phyloP scores from a whole-genome alignment of 768 basidiomycete species.

The Boletus insuetus region DNA sequence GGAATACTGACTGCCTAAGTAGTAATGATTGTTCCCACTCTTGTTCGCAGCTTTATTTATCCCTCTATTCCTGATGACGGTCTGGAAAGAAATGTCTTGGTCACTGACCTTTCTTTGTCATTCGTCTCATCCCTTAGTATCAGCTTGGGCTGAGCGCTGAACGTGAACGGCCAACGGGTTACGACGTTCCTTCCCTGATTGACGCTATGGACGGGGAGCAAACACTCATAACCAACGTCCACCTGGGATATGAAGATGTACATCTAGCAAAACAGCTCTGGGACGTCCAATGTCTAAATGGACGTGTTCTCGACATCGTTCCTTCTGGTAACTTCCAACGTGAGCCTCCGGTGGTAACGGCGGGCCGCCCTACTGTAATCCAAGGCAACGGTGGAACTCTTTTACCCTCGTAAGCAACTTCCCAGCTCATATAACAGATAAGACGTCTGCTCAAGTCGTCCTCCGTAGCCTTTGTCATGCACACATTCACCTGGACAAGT shows the following conservation, averaged over 20 bases:
- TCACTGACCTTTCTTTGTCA: too few species aligned
- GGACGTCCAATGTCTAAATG: slow-evolving; percentile 31
- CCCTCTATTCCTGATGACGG: too few species aligned
- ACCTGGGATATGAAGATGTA: slow-evolving; percentile 29
- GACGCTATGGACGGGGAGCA: slow-evolving; percentile 1
- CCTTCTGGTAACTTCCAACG: slow-evolving; percentile 7
- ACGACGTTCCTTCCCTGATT: too few species aligned
- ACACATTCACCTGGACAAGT: slow-evolving; percentile 69
- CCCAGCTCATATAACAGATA: neutral
- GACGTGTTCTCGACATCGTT: slow-evolving; percentile 26
- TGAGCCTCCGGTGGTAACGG: neutral
- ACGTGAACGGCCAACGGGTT: neutral
- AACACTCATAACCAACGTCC: slow-evolving; percentile 27
- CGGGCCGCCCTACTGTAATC: slow-evolving; percentile 1
- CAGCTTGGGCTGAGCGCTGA: neutral
- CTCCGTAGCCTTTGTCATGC: slow-evolving; percentile 51
- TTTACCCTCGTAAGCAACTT: slow-evolving; percentile 31
- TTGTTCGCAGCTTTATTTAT: neutral
- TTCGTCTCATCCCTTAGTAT: too few species aligned
- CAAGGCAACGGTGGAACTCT: slow-evolving; percentile 30
- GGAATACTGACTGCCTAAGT: too few species aligned
- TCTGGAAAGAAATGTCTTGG: too few species aligned
- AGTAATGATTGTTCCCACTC: neutral
- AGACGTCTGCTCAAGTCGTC: slow-evolving; percentile 14
- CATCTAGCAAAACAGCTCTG: slow-evolving; percentile 28